Percentiles rank a stretch among this genome's conserved stretches.
These are phyloP conservation scores for Aureobasidium vineae DNA, from an alignment of 2,329 filamentous ascomycete genomes.

Conservation along the genomic window DNA sequence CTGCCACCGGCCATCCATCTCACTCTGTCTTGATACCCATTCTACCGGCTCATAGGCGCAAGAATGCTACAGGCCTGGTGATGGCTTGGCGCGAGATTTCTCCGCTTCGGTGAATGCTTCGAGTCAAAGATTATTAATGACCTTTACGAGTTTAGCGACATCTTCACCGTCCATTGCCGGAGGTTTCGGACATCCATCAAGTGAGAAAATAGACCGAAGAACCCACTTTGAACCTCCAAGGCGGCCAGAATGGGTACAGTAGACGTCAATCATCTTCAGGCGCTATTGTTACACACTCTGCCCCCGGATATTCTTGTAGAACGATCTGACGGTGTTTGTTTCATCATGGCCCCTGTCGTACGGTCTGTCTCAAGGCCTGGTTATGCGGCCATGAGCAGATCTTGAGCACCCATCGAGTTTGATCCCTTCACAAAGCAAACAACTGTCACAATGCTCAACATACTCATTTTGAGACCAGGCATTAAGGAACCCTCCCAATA, in stretches of 20 bases:
- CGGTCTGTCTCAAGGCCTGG: background rate
- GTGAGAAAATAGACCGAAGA: conserved; percentile 1
- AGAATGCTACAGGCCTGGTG: conserved; percentile 1
- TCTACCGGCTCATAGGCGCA: conserved; percentile 12
- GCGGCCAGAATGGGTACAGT: background rate
- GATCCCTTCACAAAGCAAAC: background rate
- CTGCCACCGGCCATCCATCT: conserved; percentile 7
- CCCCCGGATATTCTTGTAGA: background rate
- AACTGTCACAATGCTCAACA: background rate
- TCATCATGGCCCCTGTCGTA: background rate
- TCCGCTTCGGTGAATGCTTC: conserved; percentile 11
- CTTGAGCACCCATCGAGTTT: background rate
- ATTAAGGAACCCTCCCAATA: background rate
- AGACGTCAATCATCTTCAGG: background rate
- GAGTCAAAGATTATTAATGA: conserved; percentile 11
- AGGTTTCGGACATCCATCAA: conserved; percentile 4
- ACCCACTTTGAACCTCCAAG: background rate
- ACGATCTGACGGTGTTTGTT: background rate
- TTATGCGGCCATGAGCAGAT: background rate
- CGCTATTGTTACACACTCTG: background rate
- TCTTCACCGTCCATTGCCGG: conserved; percentile 4
- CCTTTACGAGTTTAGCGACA: conserved; percentile 1
- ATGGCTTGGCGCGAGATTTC: conserved; percentile 21
- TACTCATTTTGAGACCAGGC: background rate
- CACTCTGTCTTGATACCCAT: background rate